Evolutionary conservation across 2,329 filamentous ascomycete species (phyloP).

Genomic region (Ambrosiella beaveri): DNA sequence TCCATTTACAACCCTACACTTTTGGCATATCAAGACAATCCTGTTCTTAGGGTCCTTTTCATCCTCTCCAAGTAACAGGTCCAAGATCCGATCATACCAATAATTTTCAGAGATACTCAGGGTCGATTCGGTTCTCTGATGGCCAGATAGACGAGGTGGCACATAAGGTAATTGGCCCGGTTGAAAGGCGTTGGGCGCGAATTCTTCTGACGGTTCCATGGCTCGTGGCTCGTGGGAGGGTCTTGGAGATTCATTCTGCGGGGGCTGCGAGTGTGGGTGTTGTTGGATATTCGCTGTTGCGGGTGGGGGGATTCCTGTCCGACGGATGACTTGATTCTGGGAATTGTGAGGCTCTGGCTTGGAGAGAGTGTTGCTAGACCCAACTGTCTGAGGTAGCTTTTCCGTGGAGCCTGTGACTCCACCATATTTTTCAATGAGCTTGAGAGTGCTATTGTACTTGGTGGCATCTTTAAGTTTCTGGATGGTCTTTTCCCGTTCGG

Average conservation of each 20-base stretch:
- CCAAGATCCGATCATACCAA: slow-evolving; percentile 92
- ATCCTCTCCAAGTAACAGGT: slow-evolving; percentile 84
- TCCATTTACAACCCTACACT: slow-evolving; percentile 81
- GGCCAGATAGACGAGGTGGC: not conserved
- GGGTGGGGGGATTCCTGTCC: slow-evolving; percentile 27
- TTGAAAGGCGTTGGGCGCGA: slow-evolving; percentile 55
- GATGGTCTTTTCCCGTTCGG: slow-evolving; percentile 72
- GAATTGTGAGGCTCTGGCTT: not conserved
- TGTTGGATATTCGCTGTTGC: slow-evolving; percentile 45
- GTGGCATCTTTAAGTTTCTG: slow-evolving; percentile 89
- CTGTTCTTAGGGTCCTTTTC: slow-evolving; percentile 85
- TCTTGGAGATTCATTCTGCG: slow-evolving; percentile 13
- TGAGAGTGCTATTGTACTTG: slow-evolving; percentile 86
- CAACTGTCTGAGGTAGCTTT: too few species aligned
- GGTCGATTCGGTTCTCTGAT: not conserved
- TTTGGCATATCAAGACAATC: slow-evolving; percentile 65
- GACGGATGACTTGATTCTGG: not conserved
- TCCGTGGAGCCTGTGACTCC: slow-evolving; percentile 19
- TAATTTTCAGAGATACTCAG: slow-evolving; percentile 28
- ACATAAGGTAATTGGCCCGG: slow-evolving; percentile 16
- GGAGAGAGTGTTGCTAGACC: not conserved
- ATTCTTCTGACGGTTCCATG: slow-evolving; percentile 35
- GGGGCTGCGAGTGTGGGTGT: slow-evolving; percentile 18
- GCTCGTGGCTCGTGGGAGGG: slow-evolving; percentile 17
- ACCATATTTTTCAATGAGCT: slow-evolving; percentile 83